A percentile compares a stretch with the other conserved stretches of the same genome.
phyloP scores from a whole-genome alignment of 2,329 filamentous ascomycete species.

The Microthyrium microscopicum region DNA sequence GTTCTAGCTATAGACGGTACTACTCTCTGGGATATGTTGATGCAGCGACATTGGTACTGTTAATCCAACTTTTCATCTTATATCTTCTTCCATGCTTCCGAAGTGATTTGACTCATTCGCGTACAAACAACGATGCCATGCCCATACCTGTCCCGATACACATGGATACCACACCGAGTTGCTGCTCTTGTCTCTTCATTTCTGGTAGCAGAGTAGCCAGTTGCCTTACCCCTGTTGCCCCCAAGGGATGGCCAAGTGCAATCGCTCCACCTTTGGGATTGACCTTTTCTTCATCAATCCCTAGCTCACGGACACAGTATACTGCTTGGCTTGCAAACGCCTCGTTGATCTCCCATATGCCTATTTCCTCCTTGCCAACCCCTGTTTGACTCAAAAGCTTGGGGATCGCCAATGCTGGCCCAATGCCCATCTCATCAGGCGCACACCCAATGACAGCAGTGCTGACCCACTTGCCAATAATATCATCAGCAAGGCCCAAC shows the following conservation, averaged over 20 bases:
- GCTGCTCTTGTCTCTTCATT: constrained; percentile 47
- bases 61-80: background rate
- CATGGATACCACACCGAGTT: constrained; percentile 81
- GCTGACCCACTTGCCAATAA: constrained; percentile 72
- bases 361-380: constrained; percentile 50
- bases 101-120: no score
- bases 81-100: background rate
- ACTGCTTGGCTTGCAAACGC: constrained; percentile 47
- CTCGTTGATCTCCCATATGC: constrained; percentile 91
- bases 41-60: constrained; percentile 1
- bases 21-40: constrained; percentile 6
- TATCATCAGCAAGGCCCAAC: constrained; percentile 49
- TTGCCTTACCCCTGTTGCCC: constrained; percentile 74
- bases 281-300: constrained; percentile 52
- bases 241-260: constrained; percentile 81
- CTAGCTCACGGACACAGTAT: constrained; percentile 56
- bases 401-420: constrained; percentile 73
- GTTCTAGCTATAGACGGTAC: no score
- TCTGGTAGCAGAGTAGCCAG: constrained; percentile 56
- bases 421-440: constrained; percentile 89
- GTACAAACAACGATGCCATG: constrained; percentile 34
- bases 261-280: constrained; percentile 92
- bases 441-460: constrained; percentile 60
- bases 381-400: constrained; percentile 57
- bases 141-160: constrained; percentile 44